phyloP scores from a whole-genome alignment of 306 rosid species.

The Oemleria cerasiformis region DNA sequence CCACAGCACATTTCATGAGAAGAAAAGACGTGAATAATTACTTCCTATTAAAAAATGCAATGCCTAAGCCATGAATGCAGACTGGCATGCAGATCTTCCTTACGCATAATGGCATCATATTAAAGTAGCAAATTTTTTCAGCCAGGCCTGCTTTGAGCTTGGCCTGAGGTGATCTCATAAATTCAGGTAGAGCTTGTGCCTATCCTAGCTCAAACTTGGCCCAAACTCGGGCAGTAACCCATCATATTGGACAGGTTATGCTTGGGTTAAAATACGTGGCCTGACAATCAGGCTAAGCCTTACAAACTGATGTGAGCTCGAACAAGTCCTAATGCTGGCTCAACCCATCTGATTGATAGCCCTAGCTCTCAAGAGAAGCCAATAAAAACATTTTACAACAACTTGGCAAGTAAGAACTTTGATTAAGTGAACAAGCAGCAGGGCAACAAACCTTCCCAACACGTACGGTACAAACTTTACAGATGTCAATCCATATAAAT shows the following conservation, averaged over 20 bases:
- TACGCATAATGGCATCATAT: no score
- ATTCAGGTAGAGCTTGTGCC: not conserved
- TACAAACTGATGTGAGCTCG: not conserved
- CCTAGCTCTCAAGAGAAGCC: not conserved
- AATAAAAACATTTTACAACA: constrained; percentile 9
- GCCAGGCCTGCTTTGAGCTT: not conserved
- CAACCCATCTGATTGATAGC: constrained; percentile 1
- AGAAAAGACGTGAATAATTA: not conserved
- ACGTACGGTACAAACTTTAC: constrained; percentile 91
- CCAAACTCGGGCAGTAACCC: not conserved
- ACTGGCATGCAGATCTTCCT: not conserved
- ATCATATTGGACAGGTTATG: not conserved
- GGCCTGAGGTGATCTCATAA: not conserved
- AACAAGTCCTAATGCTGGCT: constrained; percentile 1
- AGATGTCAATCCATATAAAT: constrained; percentile 92
- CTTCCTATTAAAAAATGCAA: not conserved
- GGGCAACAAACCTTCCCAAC: constrained; percentile 73
- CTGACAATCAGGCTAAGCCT: not conserved
- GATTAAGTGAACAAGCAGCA: constrained; percentile 15
- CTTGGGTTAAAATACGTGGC: not conserved
- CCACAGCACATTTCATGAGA: no score
- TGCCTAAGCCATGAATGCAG: not conserved
- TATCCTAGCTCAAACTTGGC: not conserved
- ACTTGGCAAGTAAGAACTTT: not conserved
- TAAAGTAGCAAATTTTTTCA: not conserved